A percentile compares a stretch with the other conserved stretches of the same genome.
These are phyloP conservation scores for Trametes polyzona DNA, from an alignment of 1,284 basidiomycete species.

Conservation along the genomic window DNA sequence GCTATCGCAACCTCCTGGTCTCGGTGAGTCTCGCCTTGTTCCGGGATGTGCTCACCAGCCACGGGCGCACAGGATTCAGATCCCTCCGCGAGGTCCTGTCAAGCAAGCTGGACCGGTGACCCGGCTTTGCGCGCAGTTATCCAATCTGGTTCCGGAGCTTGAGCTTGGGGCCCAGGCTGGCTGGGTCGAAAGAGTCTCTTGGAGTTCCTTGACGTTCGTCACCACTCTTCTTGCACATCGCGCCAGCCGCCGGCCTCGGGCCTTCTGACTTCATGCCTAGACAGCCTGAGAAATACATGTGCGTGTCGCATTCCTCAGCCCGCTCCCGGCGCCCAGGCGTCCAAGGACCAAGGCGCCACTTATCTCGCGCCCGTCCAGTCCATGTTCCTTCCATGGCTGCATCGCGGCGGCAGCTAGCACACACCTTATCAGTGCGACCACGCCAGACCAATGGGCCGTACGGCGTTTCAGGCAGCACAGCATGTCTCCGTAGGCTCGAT, in stretches of 20 bases:
- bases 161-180: too few relatives aligned
- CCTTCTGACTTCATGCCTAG: neutral
- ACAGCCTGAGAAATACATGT: neutral
- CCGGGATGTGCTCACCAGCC: too few relatives aligned
- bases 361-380: neutral
- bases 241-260: neutral
- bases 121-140: too few relatives aligned
- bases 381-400: neutral
- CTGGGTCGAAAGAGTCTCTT: too few relatives aligned
- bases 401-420: too few relatives aligned
- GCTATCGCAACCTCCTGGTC: too few relatives aligned
- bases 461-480: neutral
- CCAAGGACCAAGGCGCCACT: neutral
- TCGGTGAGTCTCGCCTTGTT: too few relatives aligned
- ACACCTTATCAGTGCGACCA: neutral
- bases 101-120: too few relatives aligned
- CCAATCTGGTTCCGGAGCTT: too few relatives aligned
- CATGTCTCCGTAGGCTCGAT: neutral
- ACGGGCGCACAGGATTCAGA: too few relatives aligned
- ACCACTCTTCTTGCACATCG: neutral
- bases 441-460: neutral
- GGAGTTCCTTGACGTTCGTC: neutral
- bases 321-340: too few relatives aligned
- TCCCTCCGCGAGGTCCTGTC: too few relatives aligned
- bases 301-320: neutral